phyloP scores from a whole-genome alignment of 2,329 filamentous ascomycete species.

The Mycosphaerella sp. region DNA sequence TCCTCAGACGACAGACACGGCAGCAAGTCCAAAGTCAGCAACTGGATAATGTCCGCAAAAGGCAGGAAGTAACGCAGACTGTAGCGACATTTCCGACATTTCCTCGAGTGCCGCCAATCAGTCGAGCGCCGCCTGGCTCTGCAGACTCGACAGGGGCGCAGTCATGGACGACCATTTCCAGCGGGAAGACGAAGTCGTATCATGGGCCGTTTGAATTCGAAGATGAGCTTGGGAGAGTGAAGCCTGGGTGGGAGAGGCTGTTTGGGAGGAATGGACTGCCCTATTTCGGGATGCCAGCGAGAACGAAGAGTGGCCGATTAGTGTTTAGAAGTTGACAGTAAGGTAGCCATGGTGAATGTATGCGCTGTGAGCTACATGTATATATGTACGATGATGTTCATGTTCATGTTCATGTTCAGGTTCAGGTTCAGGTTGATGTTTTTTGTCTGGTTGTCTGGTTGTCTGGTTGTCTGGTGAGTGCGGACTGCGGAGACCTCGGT shows the following conservation, averaged over 20 bases:
- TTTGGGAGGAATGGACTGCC: conserved; percentile 6
- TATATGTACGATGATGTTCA: too few relatives aligned
- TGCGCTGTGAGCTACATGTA: too few relatives aligned
- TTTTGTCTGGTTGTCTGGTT: background rate
- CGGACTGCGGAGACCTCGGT: too few relatives aligned
- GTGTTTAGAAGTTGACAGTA: background rate
- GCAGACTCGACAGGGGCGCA: conserved; percentile 1
- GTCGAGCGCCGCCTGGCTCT: background rate
- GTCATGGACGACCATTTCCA: conserved; percentile 8
- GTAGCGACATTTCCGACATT: background rate
- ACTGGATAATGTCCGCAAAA: conserved; percentile 1
- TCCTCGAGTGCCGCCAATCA: background rate
- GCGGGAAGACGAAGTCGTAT: conserved; percentile 11
- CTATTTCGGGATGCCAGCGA: conserved; percentile 1
- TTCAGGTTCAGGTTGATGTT: background rate
- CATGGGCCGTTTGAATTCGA: conserved; percentile 15
- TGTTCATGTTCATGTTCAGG: background rate
- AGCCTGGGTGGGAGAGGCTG: conserved; percentile 9
- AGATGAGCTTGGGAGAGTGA: conserved; percentile 5
- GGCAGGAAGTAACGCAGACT: background rate
- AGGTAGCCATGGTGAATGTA: background rate
- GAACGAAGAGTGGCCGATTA: background rate
- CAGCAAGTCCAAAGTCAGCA: conserved; percentile 11
- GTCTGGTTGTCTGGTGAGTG: too few relatives aligned
- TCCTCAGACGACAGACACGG: conserved; percentile 4